These are phyloP conservation scores for Macrolepiota fuliginosa DNA, from an alignment of 768 basidiomycete species.

Conservation along the genomic window DNA sequence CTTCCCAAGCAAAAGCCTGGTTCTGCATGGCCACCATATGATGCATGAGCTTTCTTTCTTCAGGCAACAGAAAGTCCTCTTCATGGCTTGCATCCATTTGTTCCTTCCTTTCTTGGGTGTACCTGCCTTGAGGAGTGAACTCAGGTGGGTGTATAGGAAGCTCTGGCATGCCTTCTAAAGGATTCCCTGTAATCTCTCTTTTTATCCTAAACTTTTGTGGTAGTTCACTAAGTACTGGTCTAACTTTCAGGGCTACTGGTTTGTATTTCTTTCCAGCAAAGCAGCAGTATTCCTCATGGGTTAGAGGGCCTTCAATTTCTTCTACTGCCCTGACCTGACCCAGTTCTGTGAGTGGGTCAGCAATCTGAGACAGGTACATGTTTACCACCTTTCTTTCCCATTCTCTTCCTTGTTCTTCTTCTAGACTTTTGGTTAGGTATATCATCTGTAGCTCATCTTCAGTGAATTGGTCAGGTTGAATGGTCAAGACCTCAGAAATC, in stretches of 20 bases:
- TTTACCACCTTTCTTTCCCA: background rate
- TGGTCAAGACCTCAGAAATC: too few relatives aligned
- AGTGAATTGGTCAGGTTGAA: too few relatives aligned
- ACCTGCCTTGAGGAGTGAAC: constrained; percentile 22
- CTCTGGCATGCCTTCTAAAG: constrained; percentile 20
- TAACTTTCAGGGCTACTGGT: constrained; percentile 24
- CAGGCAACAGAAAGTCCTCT: constrained; percentile 16
- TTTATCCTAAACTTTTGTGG: constrained; percentile 24
- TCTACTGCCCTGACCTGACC: background rate
- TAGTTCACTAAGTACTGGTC: constrained; percentile 20
- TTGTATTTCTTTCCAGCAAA: constrained; percentile 26
- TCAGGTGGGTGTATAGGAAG: constrained; percentile 17
- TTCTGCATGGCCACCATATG: constrained; percentile 12
- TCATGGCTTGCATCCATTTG: constrained; percentile 19
- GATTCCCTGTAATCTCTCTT: constrained; percentile 25
- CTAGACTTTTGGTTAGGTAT: background rate
- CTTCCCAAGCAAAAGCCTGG: constrained; percentile 20
- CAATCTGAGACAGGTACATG: background rate
- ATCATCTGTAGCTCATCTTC: background rate
- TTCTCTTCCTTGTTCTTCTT: background rate
- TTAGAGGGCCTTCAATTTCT: background rate
- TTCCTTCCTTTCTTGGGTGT: constrained; percentile 22
- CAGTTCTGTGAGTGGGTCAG: background rate
- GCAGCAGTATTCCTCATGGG: background rate
- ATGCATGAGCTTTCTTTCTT: constrained; percentile 19